Conservation (phyloP, 257 asterid genomes). For the Lycium barbarum region DNA sequence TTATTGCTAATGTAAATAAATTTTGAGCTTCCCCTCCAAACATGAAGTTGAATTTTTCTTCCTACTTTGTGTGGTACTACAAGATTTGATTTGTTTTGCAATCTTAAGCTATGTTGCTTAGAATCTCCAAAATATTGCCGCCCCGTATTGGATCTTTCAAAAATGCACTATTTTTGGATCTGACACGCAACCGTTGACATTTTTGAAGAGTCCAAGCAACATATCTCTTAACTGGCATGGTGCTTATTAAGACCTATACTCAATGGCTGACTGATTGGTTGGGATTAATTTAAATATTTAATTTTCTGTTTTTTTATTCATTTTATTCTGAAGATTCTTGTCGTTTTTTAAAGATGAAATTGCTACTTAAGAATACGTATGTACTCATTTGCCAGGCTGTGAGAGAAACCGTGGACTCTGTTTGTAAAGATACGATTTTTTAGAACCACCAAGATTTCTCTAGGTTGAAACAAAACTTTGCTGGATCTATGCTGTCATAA, state of each 20-base stretch:
- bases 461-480: too few relatives aligned
- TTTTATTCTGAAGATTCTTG: background rate
- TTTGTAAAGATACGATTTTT: too few relatives aligned
- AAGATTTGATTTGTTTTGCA: background rate
- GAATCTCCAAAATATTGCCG: too few relatives aligned
- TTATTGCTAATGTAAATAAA: background rate
- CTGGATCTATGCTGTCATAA: too few relatives aligned
- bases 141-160: background rate
- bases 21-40: background rate
- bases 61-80: background rate
- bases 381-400: background rate
- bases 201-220: background rate
- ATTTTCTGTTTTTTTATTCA: too few relatives aligned
- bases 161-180: background rate
- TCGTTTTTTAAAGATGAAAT: background rate
- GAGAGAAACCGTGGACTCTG: background rate
- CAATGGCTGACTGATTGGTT: too few relatives aligned
- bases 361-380: too few relatives aligned
- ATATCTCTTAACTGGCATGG: background rate
- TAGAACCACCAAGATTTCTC: too few relatives aligned
- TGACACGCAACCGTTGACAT: rapidly evolving
- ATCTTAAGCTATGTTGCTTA: background rate
- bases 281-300: too few relatives aligned
- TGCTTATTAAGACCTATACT: background rate
- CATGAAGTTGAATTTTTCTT: background rate